Evolutionary conservation across 805 yeast species (phyloP), one percentile per base, ranked within the genome.

Genomic region (Candida morakotiae): DNA sequence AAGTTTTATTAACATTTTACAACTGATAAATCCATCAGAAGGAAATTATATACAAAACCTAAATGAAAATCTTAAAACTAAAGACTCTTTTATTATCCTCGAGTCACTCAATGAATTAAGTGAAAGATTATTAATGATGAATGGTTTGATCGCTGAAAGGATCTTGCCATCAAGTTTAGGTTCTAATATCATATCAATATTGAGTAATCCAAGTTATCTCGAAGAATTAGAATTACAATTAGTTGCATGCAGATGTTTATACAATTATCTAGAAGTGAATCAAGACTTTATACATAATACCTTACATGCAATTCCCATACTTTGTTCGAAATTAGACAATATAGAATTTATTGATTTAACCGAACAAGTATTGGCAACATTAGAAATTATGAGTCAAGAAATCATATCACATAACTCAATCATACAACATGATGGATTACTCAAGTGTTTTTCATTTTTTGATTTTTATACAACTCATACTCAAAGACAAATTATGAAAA

Each of bases 401-500:
- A 63, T 73, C 16, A 75, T 81, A 2, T 47, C 71, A 3, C 72
- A 66, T 42, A 54, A 60, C 28, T 71, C 65, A 20, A 67, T 86
- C 10, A 60, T 87, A 27, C 55, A 67, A 15, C 73, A 77, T 38
- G 81, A 83, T 26, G 82, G 88, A 7, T 56, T 89, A 7, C 60
- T 68, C 5, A 76, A 85, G 0, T 81, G 86, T 43, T 58, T 93
- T 31, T 77, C 75, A 49, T 86, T 79, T 51, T 66, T 89, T 42
- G 98, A 93, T 55, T 91, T 91, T 52, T 83, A 91, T 56, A 85
- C 96, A 1, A 72, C 80, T 15, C 95, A 87, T 60, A 85, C 95
- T 1, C 98, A 91, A 57, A 67, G 94, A 38, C 83, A 87, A 45
- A 87, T 94, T 11, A 61, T 88, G 24, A 62, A 69, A 1, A 83